Evolutionary conservation across 305 asterid species (phyloP).

Genomic region (Fraxinus latifolia): DNA sequence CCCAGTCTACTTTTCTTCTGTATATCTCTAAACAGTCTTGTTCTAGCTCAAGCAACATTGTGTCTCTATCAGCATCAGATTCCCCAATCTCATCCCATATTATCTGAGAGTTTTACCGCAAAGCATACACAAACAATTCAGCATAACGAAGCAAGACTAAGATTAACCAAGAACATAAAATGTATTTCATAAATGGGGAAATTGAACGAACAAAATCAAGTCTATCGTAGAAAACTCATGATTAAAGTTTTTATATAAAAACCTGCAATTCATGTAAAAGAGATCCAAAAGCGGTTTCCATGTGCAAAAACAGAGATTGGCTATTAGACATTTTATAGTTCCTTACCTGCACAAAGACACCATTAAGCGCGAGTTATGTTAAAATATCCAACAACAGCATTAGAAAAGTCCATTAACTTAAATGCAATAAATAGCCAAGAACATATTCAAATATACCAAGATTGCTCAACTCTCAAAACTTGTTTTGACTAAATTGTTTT

Average conservation of each 20-base stretch:
- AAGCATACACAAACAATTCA: not conserved
- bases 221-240: not conserved
- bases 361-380: not conserved
- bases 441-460: not conserved
- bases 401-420: slow-evolving; percentile 5
- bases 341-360: slow-evolving; percentile 26
- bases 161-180: not conserved
- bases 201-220: not conserved
- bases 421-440: not conserved
- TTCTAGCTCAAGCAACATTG: slow-evolving; percentile 45
- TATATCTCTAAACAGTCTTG: slow-evolving; percentile 49
- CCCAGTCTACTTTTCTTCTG: slow-evolving; percentile 46
- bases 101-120: slow-evolving; percentile 24
- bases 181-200: not conserved
- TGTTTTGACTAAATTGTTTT: not conserved
- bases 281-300: slow-evolving; percentile 45
- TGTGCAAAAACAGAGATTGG: slow-evolving; percentile 27
- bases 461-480: not conserved
- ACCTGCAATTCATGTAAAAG: slow-evolving; percentile 49
- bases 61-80: slow-evolving; percentile 44
- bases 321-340: slow-evolving; percentile 22
- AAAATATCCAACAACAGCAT: not conserved
- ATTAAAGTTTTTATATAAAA: not conserved
- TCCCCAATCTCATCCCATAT: slow-evolving; percentile 64
- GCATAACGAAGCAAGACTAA: not conserved